Percentiles rank a stretch among this genome's conserved stretches.
phyloP scores from a whole-genome alignment of 2,329 filamentous ascomycete species.

The Ophiostoma sp. region DNA sequence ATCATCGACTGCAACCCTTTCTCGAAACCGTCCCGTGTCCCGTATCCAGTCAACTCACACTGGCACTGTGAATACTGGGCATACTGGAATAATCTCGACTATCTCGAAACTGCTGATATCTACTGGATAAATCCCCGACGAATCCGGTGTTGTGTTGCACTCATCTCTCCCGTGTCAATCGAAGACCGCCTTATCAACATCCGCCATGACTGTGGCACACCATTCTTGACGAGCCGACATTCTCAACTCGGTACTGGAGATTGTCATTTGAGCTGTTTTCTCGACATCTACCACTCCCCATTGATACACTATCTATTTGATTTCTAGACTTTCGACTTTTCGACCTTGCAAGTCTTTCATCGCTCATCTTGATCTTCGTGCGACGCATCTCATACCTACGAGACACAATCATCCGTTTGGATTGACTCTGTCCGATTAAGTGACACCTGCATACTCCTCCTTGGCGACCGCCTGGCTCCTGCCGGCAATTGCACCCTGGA shows the following conservation, averaged over 20 bases:
- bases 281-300: neutral
- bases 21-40: neutral
- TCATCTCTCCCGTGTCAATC: neutral
- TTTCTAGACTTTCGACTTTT: neutral
- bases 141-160: constrained; percentile 10
- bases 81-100: neutral
- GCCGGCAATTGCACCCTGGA: neutral
- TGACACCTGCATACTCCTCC: neutral
- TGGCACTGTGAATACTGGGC: neutral
- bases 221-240: constrained; percentile 16
- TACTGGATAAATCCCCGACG: constrained; percentile 3
- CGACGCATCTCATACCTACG: neutral
- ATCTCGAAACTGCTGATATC: neutral
- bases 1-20: neutral
- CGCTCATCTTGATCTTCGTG: neutral
- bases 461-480: neutral
- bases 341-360: neutral
- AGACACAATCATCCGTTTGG: neutral
- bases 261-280: neutral
- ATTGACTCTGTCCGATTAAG: neutral
- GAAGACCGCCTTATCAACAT: constrained; percentile 9
- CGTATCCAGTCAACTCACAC: neutral
- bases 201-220: constrained; percentile 21
- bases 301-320: neutral
- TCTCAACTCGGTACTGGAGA: constrained; percentile 11